Base-by-base conservation (phyloP, 1,139 yeast genomes). In the Yamadazyma trypodendri region DNA sequence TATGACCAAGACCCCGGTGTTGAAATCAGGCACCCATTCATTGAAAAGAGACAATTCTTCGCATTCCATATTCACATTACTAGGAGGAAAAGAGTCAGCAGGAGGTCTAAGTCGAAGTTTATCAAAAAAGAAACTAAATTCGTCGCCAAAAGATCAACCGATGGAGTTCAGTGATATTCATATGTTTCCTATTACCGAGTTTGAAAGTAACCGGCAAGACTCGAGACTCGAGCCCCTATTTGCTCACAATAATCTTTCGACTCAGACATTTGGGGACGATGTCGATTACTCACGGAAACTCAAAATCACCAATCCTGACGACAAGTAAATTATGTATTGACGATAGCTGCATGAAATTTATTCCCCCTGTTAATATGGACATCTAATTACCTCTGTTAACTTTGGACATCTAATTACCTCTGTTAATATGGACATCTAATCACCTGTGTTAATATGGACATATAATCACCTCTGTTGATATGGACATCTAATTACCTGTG, bases 271-370 rank as follows among this genome's bases (percentile, higher is more conserved):
- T 39, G 84, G 80, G 28, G 95, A 86, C 56, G 84, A 84, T 45
- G 66, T 72, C 41, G 94, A 85, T 56, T 85, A 85, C 57, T 78
- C 87, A 6, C 67, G 95, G 41, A 73, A 80, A 45, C 64, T 86
- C 41, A 72, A 83, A 39, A 81, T 85, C 24, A 75, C 84, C n/a
- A 85, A 85, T 59, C 87, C 86, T 2, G 75, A 64, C 16, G 16
- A 18, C 7, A 16, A 6, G 7, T 11, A 13, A 6, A 5, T 13
- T 27, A 27, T 27, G 29, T 13, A 22, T 13, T 27, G 22, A 30
- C 17, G 16, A 27, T 11, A 23, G 18, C 12, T 34, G 20, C 16
- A 28, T 34, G n/a, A n/a, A n/a, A n/a, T n/a, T n/a, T n/a, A n/a
- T n/a, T n/a, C n/a, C n/a, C n/a, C n/a, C n/a, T n/a, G n/a, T n/a